Evolutionary conservation across 2,329 filamentous ascomycete genomes (phyloP), one percentile per base, ranked within the genome.

Genomic region (Tolypocladium guangdongense): DNA sequence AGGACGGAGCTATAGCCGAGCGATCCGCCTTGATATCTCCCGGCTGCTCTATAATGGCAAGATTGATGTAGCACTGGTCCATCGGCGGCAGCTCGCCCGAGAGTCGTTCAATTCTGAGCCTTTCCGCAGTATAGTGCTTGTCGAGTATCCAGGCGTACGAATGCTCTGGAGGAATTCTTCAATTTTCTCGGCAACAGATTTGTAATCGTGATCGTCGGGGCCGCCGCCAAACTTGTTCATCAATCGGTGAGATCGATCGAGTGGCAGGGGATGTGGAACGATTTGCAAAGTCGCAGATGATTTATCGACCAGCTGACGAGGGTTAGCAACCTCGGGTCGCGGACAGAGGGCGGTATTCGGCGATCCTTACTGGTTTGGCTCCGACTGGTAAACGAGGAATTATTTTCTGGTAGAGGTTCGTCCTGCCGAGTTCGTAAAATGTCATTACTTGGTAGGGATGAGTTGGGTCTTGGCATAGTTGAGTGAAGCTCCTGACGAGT

Each of bases 31-130:
- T n/a, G 18, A n/a, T n/a, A n/a, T 22, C 7, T 10, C 41, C 50
- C 10, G 32, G 22, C 37, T 63, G 54, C 56, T 69, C 60, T 24
- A 72, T 52, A n/a, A 71, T 62, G 48, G 62, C 62, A 24, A 73
- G 66, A 55, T 73, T 72, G 56, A 72, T 71, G 49, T 72, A 72
- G 56, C 67, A 72, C 38, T 66, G 62, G 30, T 68, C 58, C 61
- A 72, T 69, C 3, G 59, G 24, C 32, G 72, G 55, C 12, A 5
- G 5, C 0, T 66, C 59, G 37, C 67, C 68, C 7, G 67, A 71
- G 32, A 73, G 62, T 20, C 68, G 62, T 57, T 68, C 53, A 46
- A 72, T 69, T 37, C 56, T 52, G 41, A 71, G 63, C 49, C 50
- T 60, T 1, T 60, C 55, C 11, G 16, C 11, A 18, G 51, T 58